A percentile compares a stretch with the other conserved stretches of the same genome.
These are phyloP conservation scores for Ilyonectria mors-panacis DNA, from an alignment of 2,329 filamentous ascomycete species.

Conservation along the genomic window DNA sequence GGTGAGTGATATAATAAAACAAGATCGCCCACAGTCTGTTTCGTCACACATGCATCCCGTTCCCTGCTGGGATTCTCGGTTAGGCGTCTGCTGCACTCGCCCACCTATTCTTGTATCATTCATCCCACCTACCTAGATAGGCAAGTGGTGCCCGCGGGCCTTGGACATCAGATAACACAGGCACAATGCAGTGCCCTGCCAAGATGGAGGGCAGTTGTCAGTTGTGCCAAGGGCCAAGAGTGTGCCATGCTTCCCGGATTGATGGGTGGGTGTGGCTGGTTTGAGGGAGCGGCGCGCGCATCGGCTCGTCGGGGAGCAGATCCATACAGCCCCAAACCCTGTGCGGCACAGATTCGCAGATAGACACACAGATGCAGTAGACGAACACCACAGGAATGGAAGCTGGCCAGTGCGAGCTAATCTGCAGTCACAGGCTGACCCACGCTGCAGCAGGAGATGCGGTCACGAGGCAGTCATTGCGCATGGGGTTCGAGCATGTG, in stretches of 20 bases:
- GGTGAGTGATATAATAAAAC: constrained; percentile 8
- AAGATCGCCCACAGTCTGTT: neutral
- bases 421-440: neutral
- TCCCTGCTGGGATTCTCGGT: constrained; percentile 15
- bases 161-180: neutral
- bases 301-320: neutral
- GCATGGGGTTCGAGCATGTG: neutral
- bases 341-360: neutral
- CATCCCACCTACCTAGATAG: constrained; percentile 28
- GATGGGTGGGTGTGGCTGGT: neutral
- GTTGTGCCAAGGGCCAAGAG: neutral
- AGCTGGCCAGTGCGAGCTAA: neutral
- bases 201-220: neutral
- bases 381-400: neutral
- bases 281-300: neutral
- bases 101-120: constrained; percentile 4
- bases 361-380: neutral
- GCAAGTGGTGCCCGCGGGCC: constrained; percentile 14
- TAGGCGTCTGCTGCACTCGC: constrained; percentile 10
- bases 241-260: neutral
- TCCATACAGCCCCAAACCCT: neutral
- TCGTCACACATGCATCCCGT: constrained; percentile 10
- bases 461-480: neutral
- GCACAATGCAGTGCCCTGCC: neutral
- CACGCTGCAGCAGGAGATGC: neutral